Conservation (phyloP, 441 rosid genomes). For the Gossypium lobatum region DNA sequence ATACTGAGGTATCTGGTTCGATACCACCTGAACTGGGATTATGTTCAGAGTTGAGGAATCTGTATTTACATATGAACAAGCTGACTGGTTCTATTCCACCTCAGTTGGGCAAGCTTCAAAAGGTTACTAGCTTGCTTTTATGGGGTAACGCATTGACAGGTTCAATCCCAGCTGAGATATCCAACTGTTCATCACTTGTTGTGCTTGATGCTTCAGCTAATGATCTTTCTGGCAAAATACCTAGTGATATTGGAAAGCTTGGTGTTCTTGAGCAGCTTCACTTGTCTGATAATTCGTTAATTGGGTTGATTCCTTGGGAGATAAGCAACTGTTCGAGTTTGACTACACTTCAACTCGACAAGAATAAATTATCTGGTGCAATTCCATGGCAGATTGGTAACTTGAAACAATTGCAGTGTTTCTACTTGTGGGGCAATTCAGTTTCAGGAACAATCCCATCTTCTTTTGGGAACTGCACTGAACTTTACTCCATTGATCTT, state of each 20-base stretch:
- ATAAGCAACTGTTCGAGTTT: conserved; percentile 78
- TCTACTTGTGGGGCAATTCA: conserved; percentile 85
- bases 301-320: conserved; percentile 71
- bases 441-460: conserved; percentile 77
- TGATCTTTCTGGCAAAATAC: conserved; percentile 65
- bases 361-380: conserved; percentile 68
- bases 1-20: conserved; percentile 67
- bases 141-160: conserved; percentile 87
- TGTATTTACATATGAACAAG: conserved; percentile 91
- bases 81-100: conserved; percentile 75
- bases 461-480: conserved; percentile 79
- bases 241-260: conserved; percentile 76
- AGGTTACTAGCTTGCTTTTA: conserved; percentile 83
- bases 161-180: conserved; percentile 67
- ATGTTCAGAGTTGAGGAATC: conserved; percentile 69
- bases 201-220: conserved; percentile 89
- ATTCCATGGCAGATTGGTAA: conserved; percentile 72
- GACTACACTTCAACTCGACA: conserved; percentile 84
- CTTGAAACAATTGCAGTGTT: conserved; percentile 67
- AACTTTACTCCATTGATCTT: conserved; percentile 69
- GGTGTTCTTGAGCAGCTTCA: conserved; percentile 80
- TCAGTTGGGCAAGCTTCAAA: conserved; percentile 71
- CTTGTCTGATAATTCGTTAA: conserved; percentile 73
- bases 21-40: conserved; percentile 76
- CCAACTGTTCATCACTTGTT: conserved; percentile 87